These are phyloP conservation scores for Pulveroboletus sp. DNA, from an alignment of 768 basidiomycete species.

Conservation along the genomic window DNA sequence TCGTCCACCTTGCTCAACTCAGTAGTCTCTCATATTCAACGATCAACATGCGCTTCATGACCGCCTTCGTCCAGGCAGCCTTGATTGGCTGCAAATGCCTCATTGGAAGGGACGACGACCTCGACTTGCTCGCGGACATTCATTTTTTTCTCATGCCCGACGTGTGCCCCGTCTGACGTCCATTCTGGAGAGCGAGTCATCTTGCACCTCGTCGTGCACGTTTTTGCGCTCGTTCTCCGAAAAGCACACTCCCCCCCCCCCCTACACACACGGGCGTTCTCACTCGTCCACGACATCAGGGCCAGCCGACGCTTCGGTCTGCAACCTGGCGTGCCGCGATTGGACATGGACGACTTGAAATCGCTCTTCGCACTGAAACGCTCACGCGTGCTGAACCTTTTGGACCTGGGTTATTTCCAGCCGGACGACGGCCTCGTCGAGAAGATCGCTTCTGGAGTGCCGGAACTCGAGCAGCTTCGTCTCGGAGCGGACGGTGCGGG, in stretches of 20 bases:
- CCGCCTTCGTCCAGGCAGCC: slow-evolving; percentile 8
- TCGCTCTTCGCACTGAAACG: slow-evolving; percentile 13
- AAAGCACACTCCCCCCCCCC: slow-evolving; percentile 7
- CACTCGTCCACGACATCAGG: slow-evolving; percentile 19
- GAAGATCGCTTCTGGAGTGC: slow-evolving; percentile 12
- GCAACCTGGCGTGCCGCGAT: slow-evolving; percentile 5
- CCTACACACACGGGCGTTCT: slow-evolving; percentile 9
- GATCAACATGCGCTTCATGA: slow-evolving; percentile 21
- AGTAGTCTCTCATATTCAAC: slow-evolving; percentile 15
- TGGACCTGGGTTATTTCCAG: slow-evolving; percentile 12
- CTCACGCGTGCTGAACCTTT: slow-evolving; percentile 13
- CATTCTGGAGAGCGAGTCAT: slow-evolving; percentile 20
- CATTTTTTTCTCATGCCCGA: slow-evolving; percentile 18
- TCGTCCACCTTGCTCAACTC: slow-evolving; percentile 20
- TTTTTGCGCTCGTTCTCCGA: slow-evolving; percentile 11
- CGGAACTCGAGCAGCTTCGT: slow-evolving; percentile 16
- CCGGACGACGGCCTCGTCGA: slow-evolving; percentile 16
- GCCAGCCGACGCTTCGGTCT: slow-evolving; percentile 21
- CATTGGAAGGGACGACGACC: slow-evolving; percentile 21
- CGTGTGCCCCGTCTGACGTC: slow-evolving; percentile 6
- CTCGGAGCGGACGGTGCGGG: slow-evolving; percentile 1
- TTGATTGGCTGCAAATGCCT: slow-evolving; percentile 13
- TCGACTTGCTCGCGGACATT: slow-evolving; percentile 14
- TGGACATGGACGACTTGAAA: slow-evolving; percentile 8
- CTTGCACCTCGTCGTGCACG: slow-evolving; percentile 14